Evolutionary conservation across 2,329 filamentous ascomycete species (phyloP), one percentile per base, ranked within the genome.

Genomic region (Aureobasidium sp.): DNA sequence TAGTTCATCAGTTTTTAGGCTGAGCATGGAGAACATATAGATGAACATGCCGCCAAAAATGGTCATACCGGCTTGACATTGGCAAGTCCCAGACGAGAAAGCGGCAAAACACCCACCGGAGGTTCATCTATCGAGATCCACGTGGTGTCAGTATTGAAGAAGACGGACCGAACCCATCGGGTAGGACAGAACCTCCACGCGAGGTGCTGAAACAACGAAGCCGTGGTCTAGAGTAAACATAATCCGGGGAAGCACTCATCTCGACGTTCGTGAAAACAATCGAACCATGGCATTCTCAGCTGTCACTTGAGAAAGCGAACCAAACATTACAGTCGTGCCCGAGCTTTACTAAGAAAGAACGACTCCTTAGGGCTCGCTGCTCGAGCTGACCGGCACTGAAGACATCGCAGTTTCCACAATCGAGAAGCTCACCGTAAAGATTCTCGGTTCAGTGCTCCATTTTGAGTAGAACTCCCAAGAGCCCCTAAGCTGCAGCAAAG

Each of bases 131-230:
- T 41, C 26, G 26, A 53, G 20, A 17, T 29, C 12, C 36, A 29
- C 23, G 36, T 42, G 51, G 17, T 26, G 51, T 29, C 17, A 42
- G 26, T 3, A 26, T 3, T n/a, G 26, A 48, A 29, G 26, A 17
- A 55, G 51, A 55, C 51, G 36, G 36, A 55, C 37, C 51, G 37
- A 55, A 55, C 13, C 5, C 50, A 26, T 17, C 29, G 8, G 7
- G 50, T 52, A 26, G 34, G 37, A 52, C 23, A 55, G 36, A 32
- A 32, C 37, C 26, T 55, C 7, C 37, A 52, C 37, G 23, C 37
- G 36, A 55, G 23, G 26, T 41, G 51, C 51, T 55, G 51, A 55
- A 55, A 55, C 51, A 55, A 42, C 36, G 26, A 55, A 55, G 51
- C 51, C 20, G 36, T 26, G 32, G 51, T 39, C 36, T 39, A 39